Base-by-base conservation (phyloP, 1,284 basidiomycete species). In the Caloboletus inedulis region DNA sequence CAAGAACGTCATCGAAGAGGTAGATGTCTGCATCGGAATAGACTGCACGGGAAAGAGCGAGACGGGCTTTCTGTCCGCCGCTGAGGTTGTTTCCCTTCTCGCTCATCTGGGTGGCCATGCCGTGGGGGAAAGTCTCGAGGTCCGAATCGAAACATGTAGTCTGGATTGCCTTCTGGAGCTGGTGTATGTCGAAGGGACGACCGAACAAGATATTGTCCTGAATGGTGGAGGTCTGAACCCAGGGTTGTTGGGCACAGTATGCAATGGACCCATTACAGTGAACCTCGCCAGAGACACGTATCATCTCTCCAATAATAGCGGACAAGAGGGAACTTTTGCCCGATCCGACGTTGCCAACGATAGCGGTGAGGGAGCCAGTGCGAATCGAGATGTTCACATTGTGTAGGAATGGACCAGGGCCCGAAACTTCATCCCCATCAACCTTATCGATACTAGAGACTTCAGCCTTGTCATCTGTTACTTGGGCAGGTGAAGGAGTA, bases 71-170 rank as follows among this genome's bases (percentile, higher is more conserved):
- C 80, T 85, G 66, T 48, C 57, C 55, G 46, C 56, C 75, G 66
- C 76, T 77, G 31, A 81, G 64, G 14, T 80, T 81, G 49, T 76
- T 63, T 10, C 78, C 79, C 56, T 78, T 80, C 62, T 80, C 78
- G 23, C 78, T 79, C 37, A 80, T 77, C 54, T 86, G 82, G 0
- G 84, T 86, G 53, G 74, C 57, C 62, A 86, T 82, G 3, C 84
- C 82, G 36, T 81, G 79, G n/a, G 81, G 79, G 58, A 84, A 81
- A 7, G 83, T 63, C 40, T 70, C 74, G 23, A 85, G 66, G 59
- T 85, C 82, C 14, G 57, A 57, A 40, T 66, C 61, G 23, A 66
- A 67, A 30, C 65, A 65, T 6, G 66, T 66, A 10, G 57, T 61
- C 35, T 59, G 49, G 30, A 66, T 58, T 13, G 64, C 66, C 37